A percentile compares a stretch with the other conserved stretches of the same genome.
These are phyloP conservation scores for Pyricularia sp. DNA, from an alignment of 2,329 filamentous ascomycete genomes.

Conservation along the genomic window DNA sequence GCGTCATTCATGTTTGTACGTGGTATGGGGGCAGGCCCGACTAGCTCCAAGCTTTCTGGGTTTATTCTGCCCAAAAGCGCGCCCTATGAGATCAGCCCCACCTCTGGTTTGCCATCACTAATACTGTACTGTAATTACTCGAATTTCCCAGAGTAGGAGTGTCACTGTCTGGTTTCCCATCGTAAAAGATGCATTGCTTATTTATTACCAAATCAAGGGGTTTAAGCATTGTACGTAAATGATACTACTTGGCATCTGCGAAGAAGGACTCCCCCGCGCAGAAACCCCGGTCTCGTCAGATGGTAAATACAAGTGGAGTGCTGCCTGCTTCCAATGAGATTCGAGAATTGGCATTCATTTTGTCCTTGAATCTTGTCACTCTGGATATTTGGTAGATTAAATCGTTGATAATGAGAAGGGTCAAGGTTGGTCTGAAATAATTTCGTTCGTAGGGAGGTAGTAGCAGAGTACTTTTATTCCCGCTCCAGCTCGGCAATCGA, in stretches of 20 bases:
- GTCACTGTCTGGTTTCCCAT: neutral
- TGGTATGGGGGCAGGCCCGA: no score
- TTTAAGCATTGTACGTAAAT: neutral
- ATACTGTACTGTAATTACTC: neutral
- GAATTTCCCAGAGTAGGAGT: neutral
- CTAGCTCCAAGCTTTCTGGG: no score
- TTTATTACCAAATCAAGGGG: neutral
- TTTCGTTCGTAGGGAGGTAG: neutral
- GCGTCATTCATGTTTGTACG: neutral
- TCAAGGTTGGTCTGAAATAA: neutral
- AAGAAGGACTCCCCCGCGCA: neutral
- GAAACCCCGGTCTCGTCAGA: neutral
- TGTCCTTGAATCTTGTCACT: neutral
- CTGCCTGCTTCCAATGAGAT: neutral
- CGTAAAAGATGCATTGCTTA: neutral
- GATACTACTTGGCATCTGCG: neutral
- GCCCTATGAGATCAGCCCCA: neutral
- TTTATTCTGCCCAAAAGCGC: neutral
- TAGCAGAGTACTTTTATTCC: neutral
- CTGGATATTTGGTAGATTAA: neutral
- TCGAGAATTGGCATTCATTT: neutral
- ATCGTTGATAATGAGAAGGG: neutral
- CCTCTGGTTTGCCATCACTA: no score
- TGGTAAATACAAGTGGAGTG: neutral
- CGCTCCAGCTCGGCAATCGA: neutral